phyloP scores from a whole-genome alignment of 169 alveolate species.

The Cryptosporidium ubiquitum region DNA sequence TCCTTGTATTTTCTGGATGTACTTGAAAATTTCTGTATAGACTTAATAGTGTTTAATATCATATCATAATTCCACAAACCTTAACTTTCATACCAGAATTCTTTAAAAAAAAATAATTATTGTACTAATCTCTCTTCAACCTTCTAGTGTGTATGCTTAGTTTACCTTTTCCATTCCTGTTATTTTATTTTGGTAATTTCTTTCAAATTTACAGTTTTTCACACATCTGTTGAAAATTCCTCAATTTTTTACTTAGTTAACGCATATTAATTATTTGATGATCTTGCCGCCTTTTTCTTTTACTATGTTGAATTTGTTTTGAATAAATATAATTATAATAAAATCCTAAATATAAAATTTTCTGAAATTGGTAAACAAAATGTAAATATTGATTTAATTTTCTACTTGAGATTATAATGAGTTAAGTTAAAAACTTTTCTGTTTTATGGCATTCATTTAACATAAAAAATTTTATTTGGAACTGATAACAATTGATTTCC shows the following conservation, averaged over 20 bases:
- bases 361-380: background rate
- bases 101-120: background rate
- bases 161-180: background rate
- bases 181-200: background rate
- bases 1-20: slow-evolving; percentile 49
- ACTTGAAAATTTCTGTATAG: slow-evolving; percentile 33
- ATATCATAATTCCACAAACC: slow-evolving; percentile 42
- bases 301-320: background rate
- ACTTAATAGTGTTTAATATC: slow-evolving; percentile 34
- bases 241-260: slow-evolving; percentile 8
- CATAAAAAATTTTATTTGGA: no score
- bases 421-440: background rate
- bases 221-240: background rate
- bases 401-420: background rate
- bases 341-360: background rate
- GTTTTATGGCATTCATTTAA: no score
- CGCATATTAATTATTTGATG: slow-evolving; percentile 70
- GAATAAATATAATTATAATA: background rate
- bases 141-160: background rate
- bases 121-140: background rate
- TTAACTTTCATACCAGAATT: background rate
- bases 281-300: slow-evolving; percentile 60
- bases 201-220: background rate
- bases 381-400: background rate
- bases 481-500: no score